Base-by-base conservation (phyloP, 2,329 filamentous ascomycete species). In the Mycosphaerelloides madeirae region DNA sequence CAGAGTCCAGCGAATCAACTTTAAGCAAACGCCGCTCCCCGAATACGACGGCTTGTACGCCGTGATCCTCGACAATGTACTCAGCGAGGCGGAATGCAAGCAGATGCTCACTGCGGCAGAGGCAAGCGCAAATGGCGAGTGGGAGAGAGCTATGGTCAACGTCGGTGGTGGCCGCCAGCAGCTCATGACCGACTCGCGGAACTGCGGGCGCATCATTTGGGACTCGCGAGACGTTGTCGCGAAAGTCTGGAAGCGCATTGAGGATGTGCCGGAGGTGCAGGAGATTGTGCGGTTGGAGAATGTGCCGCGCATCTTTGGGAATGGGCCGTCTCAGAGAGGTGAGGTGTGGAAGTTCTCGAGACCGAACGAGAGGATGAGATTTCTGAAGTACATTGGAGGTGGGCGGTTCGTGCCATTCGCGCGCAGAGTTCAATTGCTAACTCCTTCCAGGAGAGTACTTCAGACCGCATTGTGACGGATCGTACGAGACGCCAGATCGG, bases 151-250 rank as follows among this genome's bases (percentile, higher is more conserved):
- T 0, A 73, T 87, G 63, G 73, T 90, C 45, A 84, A 84, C 59
- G 63, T 79, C 18, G 84, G 84, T 4, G 64, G 64, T 3, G 84
- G 84, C 3, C 68, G 62, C 44, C 81, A 91, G 65, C 65, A 71
- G 2, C 63, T 81, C 32, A 66, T 73, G 3, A 69, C 75, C 1
- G 74, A 79, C 7, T 78, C 79, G 38, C 75, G 87, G 13, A 82
- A 85, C 49, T 83, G 83, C 56, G 83, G 83, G n/a, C 76, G 87
- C 3, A 86, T 91, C 52, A 83, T 93, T 54, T 86, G 81, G 77
- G 85, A 93, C 58, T 67, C 76, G 12, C 69, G 74, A 38, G 76
- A 77, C 1, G 53, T 91, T 1, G 81, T 79, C 0, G 72, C 77
- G 18, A 76, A 78, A 16, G 56, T 93, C 0, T 83, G 84, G 75